Percentiles rank a stretch among this genome's conserved stretches.
These are phyloP conservation scores for Aspergillus sp. DNA, from an alignment of 2,329 filamentous ascomycete genomes.

Conservation along the genomic window DNA sequence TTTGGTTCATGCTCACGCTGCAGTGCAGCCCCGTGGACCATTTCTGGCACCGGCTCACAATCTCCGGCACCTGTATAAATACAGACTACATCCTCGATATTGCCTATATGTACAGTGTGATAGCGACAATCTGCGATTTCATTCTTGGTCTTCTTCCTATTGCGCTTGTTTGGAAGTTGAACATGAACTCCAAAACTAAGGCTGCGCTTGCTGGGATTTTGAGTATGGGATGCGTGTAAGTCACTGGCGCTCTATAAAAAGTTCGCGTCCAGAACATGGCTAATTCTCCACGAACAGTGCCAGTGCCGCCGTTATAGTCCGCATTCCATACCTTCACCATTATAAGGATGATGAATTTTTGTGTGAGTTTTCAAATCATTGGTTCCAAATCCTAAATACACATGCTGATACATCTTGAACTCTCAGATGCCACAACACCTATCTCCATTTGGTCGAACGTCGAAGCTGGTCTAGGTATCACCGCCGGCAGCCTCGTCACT, in stretches of 20 bases:
- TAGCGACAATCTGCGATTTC: slow-evolving; percentile 51
- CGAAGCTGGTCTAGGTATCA: slow-evolving; percentile 43
- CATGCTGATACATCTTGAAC: slow-evolving; percentile 12
- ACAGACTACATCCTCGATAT: slow-evolving; percentile 30
- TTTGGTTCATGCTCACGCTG: slow-evolving; percentile 53
- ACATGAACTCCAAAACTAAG: slow-evolving; percentile 56
- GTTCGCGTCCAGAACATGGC: slow-evolving; percentile 1
- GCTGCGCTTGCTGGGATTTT: slow-evolving; percentile 54
- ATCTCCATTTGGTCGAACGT: slow-evolving; percentile 45
- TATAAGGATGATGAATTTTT: slow-evolving; percentile 35
- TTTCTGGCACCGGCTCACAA: slow-evolving; percentile 48
- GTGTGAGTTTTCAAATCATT: slow-evolving; percentile 25
- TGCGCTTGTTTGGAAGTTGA: slow-evolving; percentile 55
- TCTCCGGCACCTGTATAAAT: slow-evolving; percentile 14
- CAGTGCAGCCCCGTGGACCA: slow-evolving; percentile 54
- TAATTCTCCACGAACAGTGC: slow-evolving; percentile 23
- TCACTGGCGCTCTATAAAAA: slow-evolving; percentile 19
- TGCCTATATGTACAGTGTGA: slow-evolving; percentile 54
- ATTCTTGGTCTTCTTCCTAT: slow-evolving; percentile 55
- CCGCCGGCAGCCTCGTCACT: slow-evolving; percentile 50
- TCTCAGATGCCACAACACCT: slow-evolving; percentile 31
- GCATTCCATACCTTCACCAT: slow-evolving; percentile 35
- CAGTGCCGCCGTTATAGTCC: slow-evolving; percentile 38
- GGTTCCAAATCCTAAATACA: background rate
- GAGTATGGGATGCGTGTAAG: slow-evolving; percentile 55